These are phyloP conservation scores for Xerocomellus amylosporus DNA, from an alignment of 768 basidiomycete species.

Conservation along the genomic window DNA sequence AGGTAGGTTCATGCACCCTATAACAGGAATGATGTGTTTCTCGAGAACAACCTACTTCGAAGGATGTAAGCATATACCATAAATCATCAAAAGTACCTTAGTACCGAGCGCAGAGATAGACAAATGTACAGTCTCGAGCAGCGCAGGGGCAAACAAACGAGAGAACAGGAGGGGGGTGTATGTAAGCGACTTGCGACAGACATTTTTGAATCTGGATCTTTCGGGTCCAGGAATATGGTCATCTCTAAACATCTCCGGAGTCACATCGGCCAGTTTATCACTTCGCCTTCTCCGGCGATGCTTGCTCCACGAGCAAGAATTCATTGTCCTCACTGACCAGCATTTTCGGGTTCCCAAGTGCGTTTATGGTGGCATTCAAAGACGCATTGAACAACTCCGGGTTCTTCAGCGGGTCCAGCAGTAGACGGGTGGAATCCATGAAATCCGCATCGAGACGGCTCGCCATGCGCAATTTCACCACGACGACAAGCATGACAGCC, in stretches of 20 bases:
- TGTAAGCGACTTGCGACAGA: too few relatives aligned
- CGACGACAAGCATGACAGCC: not conserved
- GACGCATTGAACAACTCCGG: conserved; percentile 4
- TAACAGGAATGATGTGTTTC: too few relatives aligned
- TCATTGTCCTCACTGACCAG: not conserved
- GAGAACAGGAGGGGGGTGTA: too few relatives aligned
- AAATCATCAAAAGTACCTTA: too few relatives aligned
- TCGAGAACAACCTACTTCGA: too few relatives aligned
- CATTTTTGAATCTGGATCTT: too few relatives aligned
- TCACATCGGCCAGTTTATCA: not conserved
- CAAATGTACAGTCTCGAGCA: too few relatives aligned
- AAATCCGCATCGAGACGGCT: conserved; percentile 2
- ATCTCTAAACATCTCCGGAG: not conserved
- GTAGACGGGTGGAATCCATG: not conserved
- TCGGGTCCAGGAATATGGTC: too few relatives aligned
- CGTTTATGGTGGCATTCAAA: not conserved
- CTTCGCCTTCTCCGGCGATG: not conserved
- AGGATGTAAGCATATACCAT: too few relatives aligned
- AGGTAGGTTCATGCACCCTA: too few relatives aligned
- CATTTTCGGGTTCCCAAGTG: conserved; percentile 1
- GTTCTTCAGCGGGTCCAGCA: conserved; percentile 3
- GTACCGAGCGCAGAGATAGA: too few relatives aligned
- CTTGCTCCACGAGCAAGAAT: not conserved
- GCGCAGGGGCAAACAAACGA: too few relatives aligned
- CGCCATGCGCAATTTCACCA: not conserved